These are phyloP conservation scores for Dioscorea cayenensis DNA, from an alignment of 116 monocot species.

Conservation along the genomic window DNA sequence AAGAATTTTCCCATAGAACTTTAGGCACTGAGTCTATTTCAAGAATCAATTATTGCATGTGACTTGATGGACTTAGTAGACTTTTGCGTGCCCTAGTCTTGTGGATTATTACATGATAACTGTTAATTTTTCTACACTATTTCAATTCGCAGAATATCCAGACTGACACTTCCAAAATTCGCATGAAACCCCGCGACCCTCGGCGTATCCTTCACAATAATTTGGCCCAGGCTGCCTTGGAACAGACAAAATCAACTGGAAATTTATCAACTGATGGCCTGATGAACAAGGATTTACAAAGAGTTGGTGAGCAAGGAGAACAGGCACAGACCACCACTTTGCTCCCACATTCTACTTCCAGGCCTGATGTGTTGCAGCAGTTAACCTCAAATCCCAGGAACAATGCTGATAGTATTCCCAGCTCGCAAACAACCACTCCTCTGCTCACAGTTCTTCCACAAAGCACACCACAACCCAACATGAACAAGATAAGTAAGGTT, in stretches of 20 bases:
- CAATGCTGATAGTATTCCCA: conserved; percentile 24
- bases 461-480: conserved; percentile 15
- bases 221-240: conserved; percentile 32
- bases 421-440: conserved; percentile 7
- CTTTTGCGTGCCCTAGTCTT: neutral
- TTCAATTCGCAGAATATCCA: conserved; percentile 19
- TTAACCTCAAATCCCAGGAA: conserved; percentile 28
- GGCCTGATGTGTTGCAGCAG: conserved; percentile 19
- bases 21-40: neutral
- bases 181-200: conserved; percentile 97
- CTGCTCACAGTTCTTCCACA: conserved; percentile 10
- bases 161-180: conserved; percentile 40
- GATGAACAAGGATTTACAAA: conserved; percentile 20
- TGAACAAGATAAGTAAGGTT: conserved; percentile 15
- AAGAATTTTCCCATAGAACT: no score
- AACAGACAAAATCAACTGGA: conserved; percentile 33
- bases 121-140: neutral
- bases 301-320: conserved; percentile 34
- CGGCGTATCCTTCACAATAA: conserved; percentile 68
- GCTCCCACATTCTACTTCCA: conserved; percentile 14
- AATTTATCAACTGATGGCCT: conserved; percentile 3
- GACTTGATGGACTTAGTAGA: neutral
- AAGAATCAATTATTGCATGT: neutral
- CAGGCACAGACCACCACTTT: conserved; percentile 22
- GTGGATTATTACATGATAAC: neutral